Evolutionary conservation across 2,329 filamentous ascomycete species (phyloP), one percentile per base, ranked within the genome.

Genomic region (Fusarium newnesense): DNA sequence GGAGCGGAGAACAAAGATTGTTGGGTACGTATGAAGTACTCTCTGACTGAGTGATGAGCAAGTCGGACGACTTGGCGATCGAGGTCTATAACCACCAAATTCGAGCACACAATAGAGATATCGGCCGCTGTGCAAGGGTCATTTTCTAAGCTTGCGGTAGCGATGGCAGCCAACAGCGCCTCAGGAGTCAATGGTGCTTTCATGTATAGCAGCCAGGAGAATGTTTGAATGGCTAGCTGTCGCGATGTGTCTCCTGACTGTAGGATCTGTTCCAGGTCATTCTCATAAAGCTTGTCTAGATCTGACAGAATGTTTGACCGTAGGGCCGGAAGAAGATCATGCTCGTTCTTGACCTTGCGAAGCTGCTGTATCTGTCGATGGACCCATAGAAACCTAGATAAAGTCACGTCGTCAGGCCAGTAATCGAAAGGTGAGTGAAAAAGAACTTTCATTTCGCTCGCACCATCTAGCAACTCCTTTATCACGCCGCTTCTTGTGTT

Each of bases 121-220:
- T 60, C 58, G 6, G 19, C 37, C n/a, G 5, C 28, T 9, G 47
- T 42, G 8, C 9, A 34, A 7, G 24, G 24, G 9, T 12, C 8
- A 24, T 28, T 4, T 3, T 4, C 13, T 16, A 24, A 19, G n/a
- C 19, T 36, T 32, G 58, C 10, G 8, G 30, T n/a, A 9, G n/a
- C 4, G 5, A 60, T 30, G 11, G 37, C 58, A 2, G 24, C n/a
- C 5, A 60, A 16, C 6, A 60, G 30, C 4, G 47, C 58, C 18
- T 40, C 24, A 3, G 47, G 58, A 7, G n/a, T 56, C n/a, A 60
- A 30, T 19, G 47, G 37, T 1, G 30, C 8, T 28, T 36, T 60
- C 58, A 56, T 60, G 12, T 60, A 60, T 3, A 60, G 58, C 1
- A 60, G 13, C 58, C 58, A 60, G 7, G 37, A 54, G 7, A 60